phyloP scores from a whole-genome alignment of 2,329 filamentous ascomycete genomes.

The Colletotrichum lentis region DNA sequence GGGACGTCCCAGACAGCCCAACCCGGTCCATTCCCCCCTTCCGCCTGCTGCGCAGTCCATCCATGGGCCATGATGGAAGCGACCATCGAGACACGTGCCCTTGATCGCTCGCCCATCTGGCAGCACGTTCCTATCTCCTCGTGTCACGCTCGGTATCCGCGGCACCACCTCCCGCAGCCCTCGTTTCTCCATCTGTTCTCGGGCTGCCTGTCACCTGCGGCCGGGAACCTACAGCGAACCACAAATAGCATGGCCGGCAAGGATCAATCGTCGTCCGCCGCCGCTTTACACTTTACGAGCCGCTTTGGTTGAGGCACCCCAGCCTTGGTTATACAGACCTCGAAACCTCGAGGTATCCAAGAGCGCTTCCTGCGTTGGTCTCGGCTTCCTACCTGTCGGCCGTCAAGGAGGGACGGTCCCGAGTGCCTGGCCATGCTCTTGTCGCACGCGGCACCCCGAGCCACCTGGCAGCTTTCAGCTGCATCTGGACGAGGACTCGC shows the following conservation, averaged over 20 bases:
- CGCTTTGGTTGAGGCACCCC: not conserved
- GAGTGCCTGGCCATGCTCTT: not conserved
- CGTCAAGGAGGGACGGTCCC: not conserved
- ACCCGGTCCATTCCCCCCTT: conserved; percentile 1
- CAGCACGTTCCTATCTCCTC: not conserved
- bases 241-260: not conserved
- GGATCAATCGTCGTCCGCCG: not conserved
- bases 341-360: not conserved
- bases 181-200: not conserved
- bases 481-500: not conserved
- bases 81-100: not conserved
- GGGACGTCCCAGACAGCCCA: conserved; percentile 23
- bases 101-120: not conserved
- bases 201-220: not conserved
- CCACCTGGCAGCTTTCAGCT: not conserved
- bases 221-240: not conserved
- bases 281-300: not conserved
- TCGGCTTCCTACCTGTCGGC: not conserved
- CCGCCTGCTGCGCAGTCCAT: not conserved
- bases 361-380: not conserved
- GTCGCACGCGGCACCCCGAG: not conserved
- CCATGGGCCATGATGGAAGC: not conserved
- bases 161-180: not conserved
- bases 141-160: not conserved
- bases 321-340: not conserved